These are phyloP conservation scores for Dillenia suffruticosa DNA, from an alignment of 164 flowering plant species.

Conservation along the genomic window DNA sequence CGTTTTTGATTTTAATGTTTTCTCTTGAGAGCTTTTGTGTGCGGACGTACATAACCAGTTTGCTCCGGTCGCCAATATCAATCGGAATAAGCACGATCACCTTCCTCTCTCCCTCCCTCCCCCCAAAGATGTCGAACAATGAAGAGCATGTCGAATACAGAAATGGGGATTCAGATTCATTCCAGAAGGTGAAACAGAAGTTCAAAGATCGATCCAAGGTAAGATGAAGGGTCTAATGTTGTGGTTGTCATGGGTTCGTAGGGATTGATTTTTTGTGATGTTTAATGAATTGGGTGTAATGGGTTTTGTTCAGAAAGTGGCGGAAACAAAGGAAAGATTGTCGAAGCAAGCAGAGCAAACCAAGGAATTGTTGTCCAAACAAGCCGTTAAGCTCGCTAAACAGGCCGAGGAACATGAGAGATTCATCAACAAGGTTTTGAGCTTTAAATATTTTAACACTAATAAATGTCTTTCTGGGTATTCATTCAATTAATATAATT, in stretches of 20 bases:
- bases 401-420: constrained; percentile 94
- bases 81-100: too few relatives aligned
- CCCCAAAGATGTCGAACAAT: constrained; percentile 30
- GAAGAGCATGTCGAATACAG: constrained; percentile 46
- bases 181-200: constrained; percentile 34
- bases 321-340: constrained; percentile 66
- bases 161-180: constrained; percentile 17
- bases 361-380: constrained; percentile 76
- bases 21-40: too few relatives aligned
- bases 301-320: constrained; percentile 58
- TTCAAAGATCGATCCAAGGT: constrained; percentile 68
- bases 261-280: background rate
- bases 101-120: too few relatives aligned
- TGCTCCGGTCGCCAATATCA: too few relatives aligned
- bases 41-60: too few relatives aligned
- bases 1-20: too few relatives aligned
- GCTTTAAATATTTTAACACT: background rate
- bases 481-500: background rate
- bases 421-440: constrained; percentile 73
- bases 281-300: constrained; percentile 16
- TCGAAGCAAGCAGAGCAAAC: constrained; percentile 75
- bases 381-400: constrained; percentile 84
- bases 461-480: background rate
- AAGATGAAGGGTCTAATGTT: background rate
- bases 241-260: background rate